phyloP scores from a whole-genome alignment of 75 land plant species.

The Cupressus sempervirens region DNA sequence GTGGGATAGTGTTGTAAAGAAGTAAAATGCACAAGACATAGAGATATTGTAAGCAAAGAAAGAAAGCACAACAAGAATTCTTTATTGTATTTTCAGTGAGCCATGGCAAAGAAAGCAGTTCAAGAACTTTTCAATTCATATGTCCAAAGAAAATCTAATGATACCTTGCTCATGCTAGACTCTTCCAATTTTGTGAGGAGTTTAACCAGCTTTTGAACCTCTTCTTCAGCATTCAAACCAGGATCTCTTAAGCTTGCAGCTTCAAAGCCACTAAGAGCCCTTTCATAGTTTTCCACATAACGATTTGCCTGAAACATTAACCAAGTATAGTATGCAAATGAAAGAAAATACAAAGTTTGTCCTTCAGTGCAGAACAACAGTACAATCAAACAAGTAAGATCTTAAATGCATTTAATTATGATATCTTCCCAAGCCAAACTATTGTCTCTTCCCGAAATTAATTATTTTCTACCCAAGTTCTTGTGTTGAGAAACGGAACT shows the following conservation, averaged over 20 bases:
- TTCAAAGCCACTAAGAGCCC: conserved; percentile 87
- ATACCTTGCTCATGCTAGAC: conserved; percentile 33
- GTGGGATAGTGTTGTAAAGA: not conserved
- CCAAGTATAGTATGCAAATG: not conserved
- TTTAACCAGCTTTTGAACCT: conserved; percentile 64
- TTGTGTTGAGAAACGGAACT: not conserved
- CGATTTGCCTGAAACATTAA: conserved; percentile 58
- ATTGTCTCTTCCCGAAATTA: not conserved
- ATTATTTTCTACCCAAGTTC: not conserved
- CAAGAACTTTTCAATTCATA: not conserved
- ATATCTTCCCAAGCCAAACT: not conserved
- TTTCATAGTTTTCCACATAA: conserved; percentile 90
- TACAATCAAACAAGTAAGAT: not conserved
- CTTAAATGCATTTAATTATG: not conserved
- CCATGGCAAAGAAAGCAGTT: not conserved
- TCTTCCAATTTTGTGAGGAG: conserved; percentile 71
- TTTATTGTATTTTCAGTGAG: not conserved
- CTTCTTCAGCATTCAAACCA: conserved; percentile 65
- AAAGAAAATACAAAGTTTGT: not conserved
- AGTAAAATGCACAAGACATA: not conserved
- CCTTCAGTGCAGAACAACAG: not conserved
- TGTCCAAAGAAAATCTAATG: not conserved
- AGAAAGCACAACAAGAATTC: not conserved
- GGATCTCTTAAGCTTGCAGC: conserved; percentile 90
- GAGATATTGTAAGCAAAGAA: not conserved